Conservation (phyloP, 192 early-diverging fungal genomes). For the Umbelopsis isabellina region DNA sequence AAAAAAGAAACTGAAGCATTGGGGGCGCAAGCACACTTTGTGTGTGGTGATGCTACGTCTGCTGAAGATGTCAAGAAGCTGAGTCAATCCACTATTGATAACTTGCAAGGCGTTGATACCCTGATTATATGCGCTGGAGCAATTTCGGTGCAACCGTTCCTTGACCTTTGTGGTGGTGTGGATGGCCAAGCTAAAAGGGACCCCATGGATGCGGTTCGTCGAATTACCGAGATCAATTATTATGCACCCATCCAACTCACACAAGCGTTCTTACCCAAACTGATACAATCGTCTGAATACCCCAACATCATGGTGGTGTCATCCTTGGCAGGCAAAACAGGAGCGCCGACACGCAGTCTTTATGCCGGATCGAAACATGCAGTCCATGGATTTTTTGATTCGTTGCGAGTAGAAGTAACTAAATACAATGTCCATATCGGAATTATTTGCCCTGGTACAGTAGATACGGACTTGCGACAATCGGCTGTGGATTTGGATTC, state of each 20-base stretch:
- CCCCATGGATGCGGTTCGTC: constrained; percentile 40
- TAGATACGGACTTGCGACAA: constrained; percentile 69
- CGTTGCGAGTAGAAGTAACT: constrained; percentile 77
- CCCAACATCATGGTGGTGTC: constrained; percentile 73
- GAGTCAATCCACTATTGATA: constrained; percentile 34
- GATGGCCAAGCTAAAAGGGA: constrained; percentile 30
- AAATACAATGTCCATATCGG: constrained; percentile 64
- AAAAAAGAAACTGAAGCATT: constrained; percentile 44
- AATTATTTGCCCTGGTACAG: constrained; percentile 73
- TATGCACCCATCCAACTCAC: constrained; percentile 57
- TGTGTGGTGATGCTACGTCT: constrained; percentile 64
- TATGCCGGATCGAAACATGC: constrained; percentile 86
- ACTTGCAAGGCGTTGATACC: constrained; percentile 60
- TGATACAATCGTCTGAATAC: constrained; percentile 45
- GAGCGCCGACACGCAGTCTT: constrained; percentile 76
- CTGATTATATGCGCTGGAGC: constrained; percentile 79
- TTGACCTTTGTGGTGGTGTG: constrained; percentile 52
- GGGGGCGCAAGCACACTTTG: constrained; percentile 29
- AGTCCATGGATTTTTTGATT: constrained; percentile 78
- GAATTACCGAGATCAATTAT: constrained; percentile 62
- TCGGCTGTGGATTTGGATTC: constrained; percentile 63
- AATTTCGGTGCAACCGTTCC: constrained; percentile 72
- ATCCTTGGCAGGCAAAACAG: constrained; percentile 72
- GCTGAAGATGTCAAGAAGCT: constrained; percentile 52
- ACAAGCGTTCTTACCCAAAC: constrained; percentile 56